A percentile compares a stretch with the other conserved stretches of the same genome.
Conservation (phyloP, 345 rosid species). For the Chamaenerion angustifolium region DNA sequence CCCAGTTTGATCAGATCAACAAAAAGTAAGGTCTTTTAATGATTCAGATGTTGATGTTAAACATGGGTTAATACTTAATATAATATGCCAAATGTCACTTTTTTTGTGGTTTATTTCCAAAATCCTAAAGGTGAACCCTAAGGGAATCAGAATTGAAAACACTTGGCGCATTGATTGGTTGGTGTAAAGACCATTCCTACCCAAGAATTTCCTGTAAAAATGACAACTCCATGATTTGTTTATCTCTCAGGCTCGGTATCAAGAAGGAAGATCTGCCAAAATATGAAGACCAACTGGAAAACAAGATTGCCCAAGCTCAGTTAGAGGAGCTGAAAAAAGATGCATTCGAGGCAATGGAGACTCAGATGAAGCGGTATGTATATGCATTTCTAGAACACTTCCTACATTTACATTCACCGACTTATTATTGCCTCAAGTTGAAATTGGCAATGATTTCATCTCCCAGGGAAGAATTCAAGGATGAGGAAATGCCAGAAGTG, state of each 20-base stretch:
- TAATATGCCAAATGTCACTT: no score
- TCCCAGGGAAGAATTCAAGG: conserved; percentile 87
- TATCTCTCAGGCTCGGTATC: conserved; percentile 59
- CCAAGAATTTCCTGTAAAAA: no score
- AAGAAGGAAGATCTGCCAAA: conserved; percentile 79
- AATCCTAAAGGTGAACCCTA: no score
- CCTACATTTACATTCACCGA: no score
- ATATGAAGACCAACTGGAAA: conserved; percentile 71
- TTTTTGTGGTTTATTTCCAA: no score
- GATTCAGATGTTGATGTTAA: not conserved
- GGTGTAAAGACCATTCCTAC: no score
- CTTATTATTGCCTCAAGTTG: no score
- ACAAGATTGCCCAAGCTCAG: conserved; percentile 72
- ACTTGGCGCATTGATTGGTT: no score
- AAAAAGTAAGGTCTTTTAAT: conserved; percentile 41
- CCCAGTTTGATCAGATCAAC: conserved; percentile 86
- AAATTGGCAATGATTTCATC: not conserved
- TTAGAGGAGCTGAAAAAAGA: conserved; percentile 83
- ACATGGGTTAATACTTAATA: no score
- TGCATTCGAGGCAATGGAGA: no score
- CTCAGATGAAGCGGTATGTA: conserved; percentile 91
- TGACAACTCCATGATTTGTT: conserved; percentile 2
- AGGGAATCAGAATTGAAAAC: no score
- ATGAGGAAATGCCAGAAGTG: conserved; percentile 60
- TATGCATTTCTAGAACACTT: conserved; percentile 7